phyloP scores from a whole-genome alignment of 257 asterid species.

The Gentiana straminea region DNA sequence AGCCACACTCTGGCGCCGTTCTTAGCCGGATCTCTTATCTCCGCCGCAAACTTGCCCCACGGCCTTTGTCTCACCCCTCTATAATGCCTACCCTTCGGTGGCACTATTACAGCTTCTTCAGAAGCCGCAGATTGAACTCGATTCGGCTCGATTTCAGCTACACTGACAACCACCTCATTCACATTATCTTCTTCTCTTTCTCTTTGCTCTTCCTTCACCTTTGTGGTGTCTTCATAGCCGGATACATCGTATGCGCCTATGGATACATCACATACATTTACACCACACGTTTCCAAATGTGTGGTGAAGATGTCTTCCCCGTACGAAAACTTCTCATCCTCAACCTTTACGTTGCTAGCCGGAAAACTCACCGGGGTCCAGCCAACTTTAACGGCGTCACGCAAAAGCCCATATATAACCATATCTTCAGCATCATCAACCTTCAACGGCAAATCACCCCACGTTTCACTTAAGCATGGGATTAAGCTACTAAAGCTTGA shows the following conservation, averaged over 20 bases:
- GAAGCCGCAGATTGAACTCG: not conserved
- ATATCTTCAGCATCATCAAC: constrained; percentile 78
- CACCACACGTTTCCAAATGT: no score
- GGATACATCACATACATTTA: no score
- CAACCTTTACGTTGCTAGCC: not conserved
- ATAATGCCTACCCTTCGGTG: constrained; percentile 54
- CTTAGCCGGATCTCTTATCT: constrained; percentile 81
- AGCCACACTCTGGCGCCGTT: constrained; percentile 94
- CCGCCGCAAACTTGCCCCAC: constrained; percentile 93
- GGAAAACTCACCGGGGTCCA: constrained; percentile 49
- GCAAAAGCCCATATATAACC: constrained; percentile 66
- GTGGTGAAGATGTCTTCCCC: no score
- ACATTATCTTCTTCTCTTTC: constrained; percentile 9
- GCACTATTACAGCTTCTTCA: constrained; percentile 7
- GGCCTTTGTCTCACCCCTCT: constrained; percentile 84
- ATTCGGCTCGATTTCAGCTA: constrained; percentile 12
- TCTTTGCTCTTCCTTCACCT: constrained; percentile 56
- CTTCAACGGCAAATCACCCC: constrained; percentile 86
- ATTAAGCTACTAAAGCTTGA: constrained; percentile 51
- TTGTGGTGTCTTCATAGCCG: not conserved
- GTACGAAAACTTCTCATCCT: no score
- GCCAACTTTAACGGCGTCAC: constrained; percentile 69
- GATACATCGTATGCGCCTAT: no score
- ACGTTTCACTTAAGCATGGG: constrained; percentile 58
- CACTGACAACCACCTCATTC: constrained; percentile 3